These are phyloP conservation scores for Entomortierella beljakovae DNA, from an alignment of 192 early-diverging fungal genomes.

Conservation along the genomic window DNA sequence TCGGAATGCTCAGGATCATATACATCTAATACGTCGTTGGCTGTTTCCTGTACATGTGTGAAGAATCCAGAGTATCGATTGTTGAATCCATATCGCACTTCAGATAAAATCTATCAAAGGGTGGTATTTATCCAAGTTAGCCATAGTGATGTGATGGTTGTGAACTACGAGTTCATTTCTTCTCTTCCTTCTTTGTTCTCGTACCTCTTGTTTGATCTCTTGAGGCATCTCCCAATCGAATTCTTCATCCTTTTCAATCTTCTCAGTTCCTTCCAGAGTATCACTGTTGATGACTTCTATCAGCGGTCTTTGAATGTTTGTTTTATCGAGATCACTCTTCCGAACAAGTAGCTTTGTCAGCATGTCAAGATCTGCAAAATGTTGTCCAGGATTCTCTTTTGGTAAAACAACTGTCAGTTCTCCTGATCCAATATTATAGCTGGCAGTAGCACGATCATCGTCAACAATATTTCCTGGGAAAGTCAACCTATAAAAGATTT, in stretches of 20 bases:
- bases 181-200: conserved; percentile 3
- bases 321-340: conserved; percentile 52
- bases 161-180: too few species aligned
- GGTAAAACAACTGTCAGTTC: conserved; percentile 79
- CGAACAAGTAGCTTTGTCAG: conserved; percentile 85
- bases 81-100: conserved; percentile 91
- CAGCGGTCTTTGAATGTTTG: conserved; percentile 60
- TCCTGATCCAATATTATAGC: conserved; percentile 83
- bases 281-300: conserved; percentile 67
- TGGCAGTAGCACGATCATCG: conserved; percentile 84
- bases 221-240: conserved; percentile 94
- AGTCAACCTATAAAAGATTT: conserved; percentile 69
- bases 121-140: not conserved
- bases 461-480: conserved; percentile 87
- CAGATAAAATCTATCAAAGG: conserved; percentile 33
- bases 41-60: conserved; percentile 75
- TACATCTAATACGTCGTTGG: conserved; percentile 78
- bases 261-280: conserved; percentile 27
- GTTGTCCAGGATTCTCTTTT: conserved; percentile 81
- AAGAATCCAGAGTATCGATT: conserved; percentile 84
- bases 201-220: conserved; percentile 60
- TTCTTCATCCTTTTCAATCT: conserved; percentile 62
- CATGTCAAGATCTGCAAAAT: conserved; percentile 91
- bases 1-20: conserved; percentile 68
- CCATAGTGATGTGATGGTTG: too few species aligned